Conservation (phyloP, 139 green algal species). For the Axilococcus clingmanii region DNA sequence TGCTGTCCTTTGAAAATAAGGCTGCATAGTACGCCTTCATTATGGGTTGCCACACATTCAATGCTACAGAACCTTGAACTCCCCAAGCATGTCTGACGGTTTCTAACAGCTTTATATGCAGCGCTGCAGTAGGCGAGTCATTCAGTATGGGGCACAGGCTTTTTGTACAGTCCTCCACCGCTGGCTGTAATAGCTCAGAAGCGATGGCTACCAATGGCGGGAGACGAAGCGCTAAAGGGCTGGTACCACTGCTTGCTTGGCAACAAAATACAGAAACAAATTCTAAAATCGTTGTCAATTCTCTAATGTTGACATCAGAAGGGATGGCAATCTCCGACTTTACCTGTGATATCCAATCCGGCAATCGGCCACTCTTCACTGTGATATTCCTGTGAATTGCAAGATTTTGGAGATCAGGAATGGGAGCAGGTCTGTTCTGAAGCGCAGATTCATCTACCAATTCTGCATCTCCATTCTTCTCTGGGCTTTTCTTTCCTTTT, state of each 20-base stretch:
- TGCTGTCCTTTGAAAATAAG: not conserved
- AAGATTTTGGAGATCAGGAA: constrained; percentile 4
- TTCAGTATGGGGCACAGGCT: constrained; percentile 1
- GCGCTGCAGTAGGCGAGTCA: constrained; percentile 10
- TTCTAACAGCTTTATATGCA: constrained; percentile 31
- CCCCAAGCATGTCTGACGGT: constrained; percentile 25
- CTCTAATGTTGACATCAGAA: constrained; percentile 14
- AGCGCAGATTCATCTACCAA: constrained; percentile 11
- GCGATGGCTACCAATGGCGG: constrained; percentile 1
- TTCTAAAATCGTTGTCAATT: constrained; percentile 35
- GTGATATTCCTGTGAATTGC: too few relatives aligned
- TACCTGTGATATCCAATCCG: constrained; percentile 4
- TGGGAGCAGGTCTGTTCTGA: not conserved
- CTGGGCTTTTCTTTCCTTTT: not conserved
- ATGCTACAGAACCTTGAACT: constrained; percentile 5
- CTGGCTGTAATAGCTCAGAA: constrained; percentile 25
- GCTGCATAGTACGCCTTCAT: constrained; percentile 18
- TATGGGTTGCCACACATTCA: constrained; percentile 13
- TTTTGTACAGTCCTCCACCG: not conserved
- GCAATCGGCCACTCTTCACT: too few relatives aligned
- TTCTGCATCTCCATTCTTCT: constrained; percentile 8
- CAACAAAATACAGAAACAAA: constrained; percentile 14
- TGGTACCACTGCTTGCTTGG: too few relatives aligned
- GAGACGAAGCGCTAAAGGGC: constrained; percentile 6
- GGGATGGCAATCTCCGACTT: not conserved